These are phyloP conservation scores for Cystofilobasidium capitatum DNA, from an alignment of 768 basidiomycete genomes.

Conservation along the genomic window DNA sequence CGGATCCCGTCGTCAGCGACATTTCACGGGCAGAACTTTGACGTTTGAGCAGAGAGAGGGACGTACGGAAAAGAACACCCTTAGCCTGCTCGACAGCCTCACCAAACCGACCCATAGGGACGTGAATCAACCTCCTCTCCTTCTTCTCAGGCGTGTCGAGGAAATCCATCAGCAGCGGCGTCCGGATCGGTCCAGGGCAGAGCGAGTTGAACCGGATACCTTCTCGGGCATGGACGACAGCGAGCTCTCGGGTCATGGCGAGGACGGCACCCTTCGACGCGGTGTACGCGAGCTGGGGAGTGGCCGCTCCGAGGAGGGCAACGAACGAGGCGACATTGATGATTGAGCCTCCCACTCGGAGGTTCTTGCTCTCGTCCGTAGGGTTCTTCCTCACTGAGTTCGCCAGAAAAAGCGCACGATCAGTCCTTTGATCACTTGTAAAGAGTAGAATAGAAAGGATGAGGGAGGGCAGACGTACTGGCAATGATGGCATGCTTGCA, in stretches of 20 bases:
- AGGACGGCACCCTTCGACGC: constrained; percentile 98
- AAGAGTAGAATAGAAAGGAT: no score
- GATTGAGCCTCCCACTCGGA: constrained; percentile 61
- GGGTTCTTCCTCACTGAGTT: constrained; percentile 50
- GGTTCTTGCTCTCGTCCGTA: constrained; percentile 65
- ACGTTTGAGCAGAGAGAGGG: background rate
- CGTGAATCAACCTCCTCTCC: constrained; percentile 63
- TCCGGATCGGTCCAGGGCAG: constrained; percentile 93
- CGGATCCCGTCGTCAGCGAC: constrained; percentile 3
- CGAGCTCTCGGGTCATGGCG: constrained; percentile 94
- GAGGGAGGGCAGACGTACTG: constrained; percentile 40
- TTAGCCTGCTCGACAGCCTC: constrained; percentile 92
- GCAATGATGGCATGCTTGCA: constrained; percentile 95
- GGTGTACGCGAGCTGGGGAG: constrained; percentile 96
- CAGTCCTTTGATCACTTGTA: background rate
- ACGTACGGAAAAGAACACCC: constrained; percentile 83
- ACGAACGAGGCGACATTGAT: constrained; percentile 98
- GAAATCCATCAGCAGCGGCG: constrained; percentile 96
- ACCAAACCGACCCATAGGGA: constrained; percentile 95
- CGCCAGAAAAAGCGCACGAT: background rate
- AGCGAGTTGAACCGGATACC: constrained; percentile 92
- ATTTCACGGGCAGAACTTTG: background rate
- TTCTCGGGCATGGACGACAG: constrained; percentile 95
- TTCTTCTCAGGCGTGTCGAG: constrained; percentile 92
- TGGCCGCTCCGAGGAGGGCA: constrained; percentile 87